These are phyloP conservation scores for Penicillium sp. DNA, from an alignment of 2,329 filamentous ascomycete species.

Conservation along the genomic window DNA sequence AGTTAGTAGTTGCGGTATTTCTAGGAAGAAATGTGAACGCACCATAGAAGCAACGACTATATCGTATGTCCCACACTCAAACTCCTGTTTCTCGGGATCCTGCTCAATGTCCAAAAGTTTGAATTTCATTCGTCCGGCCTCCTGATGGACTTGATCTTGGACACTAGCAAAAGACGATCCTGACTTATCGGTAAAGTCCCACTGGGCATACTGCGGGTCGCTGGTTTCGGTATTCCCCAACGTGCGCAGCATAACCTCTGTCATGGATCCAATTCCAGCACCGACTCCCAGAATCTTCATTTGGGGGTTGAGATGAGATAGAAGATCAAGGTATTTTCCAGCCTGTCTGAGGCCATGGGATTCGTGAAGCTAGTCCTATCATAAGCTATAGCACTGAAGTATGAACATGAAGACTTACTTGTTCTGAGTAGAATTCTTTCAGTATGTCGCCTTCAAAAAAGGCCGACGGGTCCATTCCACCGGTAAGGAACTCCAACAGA, in stretches of 20 bases:
- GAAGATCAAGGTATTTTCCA: slow-evolving; percentile 1
- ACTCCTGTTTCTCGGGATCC: slow-evolving; percentile 17
- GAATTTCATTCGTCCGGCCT: slow-evolving; percentile 14
- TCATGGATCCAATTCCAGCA: slow-evolving; percentile 10
- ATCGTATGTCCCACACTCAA: slow-evolving; percentile 19
- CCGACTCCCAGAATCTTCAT: slow-evolving; percentile 18
- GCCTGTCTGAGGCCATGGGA: neutral
- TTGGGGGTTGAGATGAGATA: slow-evolving; percentile 11
- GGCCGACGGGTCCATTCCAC: neutral
- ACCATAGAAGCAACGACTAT: slow-evolving; percentile 14
- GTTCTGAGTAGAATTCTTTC: slow-evolving; percentile 6
- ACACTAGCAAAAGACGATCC: slow-evolving; percentile 13
- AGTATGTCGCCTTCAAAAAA: neutral
- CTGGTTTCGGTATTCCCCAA: neutral
- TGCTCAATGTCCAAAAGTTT: slow-evolving; percentile 15
- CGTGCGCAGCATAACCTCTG: neutral
- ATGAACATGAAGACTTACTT: neutral
- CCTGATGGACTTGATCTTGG: slow-evolving; percentile 4
- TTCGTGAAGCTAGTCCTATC: neutral
- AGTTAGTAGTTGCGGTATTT: neutral
- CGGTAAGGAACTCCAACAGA: neutral
- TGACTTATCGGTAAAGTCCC: slow-evolving; percentile 17
- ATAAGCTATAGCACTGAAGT: neutral
- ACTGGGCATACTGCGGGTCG: neutral
- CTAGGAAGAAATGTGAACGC: neutral